Evolutionary conservation across 495 filamentous ascomycete species (phyloP), one percentile per base, ranked within the genome.

Genomic region (Penicillium goetzii): DNA sequence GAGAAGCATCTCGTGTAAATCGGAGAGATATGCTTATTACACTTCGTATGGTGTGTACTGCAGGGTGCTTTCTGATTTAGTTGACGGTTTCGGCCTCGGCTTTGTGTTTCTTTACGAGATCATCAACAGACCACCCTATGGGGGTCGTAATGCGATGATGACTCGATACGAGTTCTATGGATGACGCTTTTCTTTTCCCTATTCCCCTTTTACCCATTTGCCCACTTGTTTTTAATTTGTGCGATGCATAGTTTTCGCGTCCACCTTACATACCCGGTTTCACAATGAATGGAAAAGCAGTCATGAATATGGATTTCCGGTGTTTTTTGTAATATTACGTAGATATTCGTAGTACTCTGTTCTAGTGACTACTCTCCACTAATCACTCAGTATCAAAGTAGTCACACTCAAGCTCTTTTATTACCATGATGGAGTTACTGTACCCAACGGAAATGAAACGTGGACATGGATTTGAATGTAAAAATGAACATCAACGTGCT

Each of bases 251-350:
- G 12, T 26, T 51, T 28, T 40, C 36, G 36, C 36, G 17, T 30
- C 25, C 5, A 2, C 12, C 25, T 12, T 47, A 51, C 47, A 51
- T 51, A 51, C 47, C 47, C 47, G 15, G 25, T 30, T 26, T 28
- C 21, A 3, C 47, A 10, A 25, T 47, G 47, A 51, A 51, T 51
- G 47, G 43, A 51, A 51, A 51, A 51, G 47, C 47, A 30, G 14
- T 51, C 25, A 30, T 30, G 47, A 51, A 51, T 51, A 14, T 51
- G 43, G 21, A 43, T 25, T 15, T 40, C 4, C 4, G 17, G 8
- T n/a, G 7, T 43, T n/a, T 8, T 43, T 1, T 7, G n/a, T 19
- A 17, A 15, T 0, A 19, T 32, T 32, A 32, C 30, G 6, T 32
- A 3, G 30, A 0, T 32, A 36, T 36, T 14, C 34, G 34, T 36